Percentiles rank a stretch among this genome's conserved stretches.
Conservation (phyloP, 345 rosid genomes). For the Bruguiera sexangula region DNA sequence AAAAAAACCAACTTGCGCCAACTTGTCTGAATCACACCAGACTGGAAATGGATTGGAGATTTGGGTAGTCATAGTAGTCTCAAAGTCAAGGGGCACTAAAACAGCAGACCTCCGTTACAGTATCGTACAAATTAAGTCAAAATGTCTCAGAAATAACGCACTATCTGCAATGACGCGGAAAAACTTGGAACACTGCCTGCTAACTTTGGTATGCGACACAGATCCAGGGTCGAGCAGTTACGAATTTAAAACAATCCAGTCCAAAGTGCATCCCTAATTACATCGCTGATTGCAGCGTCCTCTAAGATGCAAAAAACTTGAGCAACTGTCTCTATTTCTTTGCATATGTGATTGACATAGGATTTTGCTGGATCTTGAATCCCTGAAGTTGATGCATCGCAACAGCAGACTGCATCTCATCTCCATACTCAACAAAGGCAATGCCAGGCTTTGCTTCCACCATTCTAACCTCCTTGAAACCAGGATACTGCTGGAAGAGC, state of each 20-base stretch:
- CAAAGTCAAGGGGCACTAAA: too few species aligned
- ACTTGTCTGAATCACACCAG: too few species aligned
- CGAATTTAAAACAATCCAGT: slow-evolving; percentile 5
- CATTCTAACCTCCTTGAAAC: slow-evolving; percentile 96
- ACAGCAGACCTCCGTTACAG: too few species aligned
- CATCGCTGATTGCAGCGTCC: background rate
- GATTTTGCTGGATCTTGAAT: slow-evolving; percentile 70
- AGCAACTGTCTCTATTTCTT: slow-evolving; percentile 59
- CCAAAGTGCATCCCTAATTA: background rate
- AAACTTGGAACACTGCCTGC: background rate
- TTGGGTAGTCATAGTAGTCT: too few species aligned
- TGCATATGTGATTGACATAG: slow-evolving; percentile 81
- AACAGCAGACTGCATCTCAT: slow-evolving; percentile 81
- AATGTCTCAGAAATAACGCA: background rate
- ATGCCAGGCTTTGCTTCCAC: slow-evolving; percentile 95
- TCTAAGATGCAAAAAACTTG: background rate
- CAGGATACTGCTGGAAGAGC: slow-evolving; percentile 66
- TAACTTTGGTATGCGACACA: background rate
- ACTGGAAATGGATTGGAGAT: too few species aligned
- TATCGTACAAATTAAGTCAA: background rate
- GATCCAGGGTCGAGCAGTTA: slow-evolving; percentile 1
- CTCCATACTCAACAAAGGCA: slow-evolving; percentile 85
- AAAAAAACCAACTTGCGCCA: too few species aligned
- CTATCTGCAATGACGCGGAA: background rate
- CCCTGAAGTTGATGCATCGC: slow-evolving; percentile 90